Evolutionary conservation across 257 asterid genomes (phyloP), one percentile per base, ranked within the genome.

Genomic region (Ehretia macrophylla): DNA sequence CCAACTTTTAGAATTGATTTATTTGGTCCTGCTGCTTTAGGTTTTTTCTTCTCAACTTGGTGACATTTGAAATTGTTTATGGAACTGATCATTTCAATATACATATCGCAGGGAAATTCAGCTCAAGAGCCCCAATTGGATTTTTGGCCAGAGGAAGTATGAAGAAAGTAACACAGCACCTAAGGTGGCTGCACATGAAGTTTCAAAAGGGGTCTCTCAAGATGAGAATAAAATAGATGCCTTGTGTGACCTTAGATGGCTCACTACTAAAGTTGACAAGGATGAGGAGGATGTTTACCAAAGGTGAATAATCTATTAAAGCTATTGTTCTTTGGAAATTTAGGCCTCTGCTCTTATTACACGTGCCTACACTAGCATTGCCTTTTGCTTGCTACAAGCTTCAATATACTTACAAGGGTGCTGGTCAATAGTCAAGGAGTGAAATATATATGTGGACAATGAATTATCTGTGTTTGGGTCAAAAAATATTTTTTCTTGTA

Each of bases 51-150:
- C n/a, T 14, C 20, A 17, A 19, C 18, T 5, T 9, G 17, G 18
- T 47, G 17, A 47, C 18, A 16, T 51, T 27, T 27, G 35, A 8
- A 56, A 38, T 54, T 44, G 56, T 40, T 51, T 27, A 3, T 27
- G 35, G 35, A 27, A 3, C 35, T 27, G 35, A 27, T 27, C 6
- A 27, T 27, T 3, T 27, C 35, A 27, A 27, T 27, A 27, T 27
- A 27, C 35, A 1, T 59, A 55, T 62, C 68, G 75, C 93, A 92
- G 98, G 9, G 98, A 88, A 71, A 82, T 92, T 80, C 98, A 92
- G 72, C 95, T 92, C 47, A 92, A 78, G 81, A 92, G 95, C 77
- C 98, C 98, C 0, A 92, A 92, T 64, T 92, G 98, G 97, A 92
- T 91, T 57, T 92, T 92, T 51, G 98, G 98, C 57, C 98, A 91